A percentile compares a stretch with the other conserved stretches of the same genome.
Conservation (phyloP, 176 grass and related monocot species). For the Oryza nivara region DNA sequence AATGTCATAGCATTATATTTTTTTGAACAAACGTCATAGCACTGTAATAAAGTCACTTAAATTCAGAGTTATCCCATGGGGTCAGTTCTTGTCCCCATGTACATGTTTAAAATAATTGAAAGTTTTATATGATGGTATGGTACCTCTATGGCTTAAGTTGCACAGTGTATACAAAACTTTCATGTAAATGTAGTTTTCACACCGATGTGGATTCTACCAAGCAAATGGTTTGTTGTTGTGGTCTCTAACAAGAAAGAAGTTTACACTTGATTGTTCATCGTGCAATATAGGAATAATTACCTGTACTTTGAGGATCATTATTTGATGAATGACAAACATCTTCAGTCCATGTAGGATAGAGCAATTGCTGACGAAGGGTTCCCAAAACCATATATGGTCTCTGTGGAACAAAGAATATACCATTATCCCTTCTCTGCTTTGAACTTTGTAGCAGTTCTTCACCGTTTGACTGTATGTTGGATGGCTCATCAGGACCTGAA, state of each 20-base stretch:
- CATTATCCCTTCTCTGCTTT: slow-evolving; percentile 74
- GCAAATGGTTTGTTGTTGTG: background rate
- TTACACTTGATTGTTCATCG: background rate
- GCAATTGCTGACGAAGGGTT: slow-evolving; percentile 85
- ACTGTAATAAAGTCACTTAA: background rate
- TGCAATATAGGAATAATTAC: slow-evolving; percentile 48
- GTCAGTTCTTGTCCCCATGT: background rate
- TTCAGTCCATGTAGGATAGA: slow-evolving; percentile 97
- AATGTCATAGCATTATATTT: background rate
- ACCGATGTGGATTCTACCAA: background rate
- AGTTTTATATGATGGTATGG: background rate
- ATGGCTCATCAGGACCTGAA: slow-evolving; percentile 50
- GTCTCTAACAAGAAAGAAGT: background rate
- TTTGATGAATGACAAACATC: slow-evolving; percentile 44
- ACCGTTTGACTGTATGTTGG: slow-evolving; percentile 44
- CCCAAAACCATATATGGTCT: slow-evolving; percentile 98
- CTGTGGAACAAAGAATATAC: slow-evolving; percentile 94
- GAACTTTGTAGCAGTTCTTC: slow-evolving; percentile 59
- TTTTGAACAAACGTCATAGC: background rate
- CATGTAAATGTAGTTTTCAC: background rate
- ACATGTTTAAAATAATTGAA: background rate
- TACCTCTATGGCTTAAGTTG: background rate
- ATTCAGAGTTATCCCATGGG: background rate
- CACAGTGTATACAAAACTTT: slow-evolving; percentile 13
- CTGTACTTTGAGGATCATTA: slow-evolving; percentile 46